Conservation (phyloP, 305 asterid genomes). For the Fraxinus ornus region DNA sequence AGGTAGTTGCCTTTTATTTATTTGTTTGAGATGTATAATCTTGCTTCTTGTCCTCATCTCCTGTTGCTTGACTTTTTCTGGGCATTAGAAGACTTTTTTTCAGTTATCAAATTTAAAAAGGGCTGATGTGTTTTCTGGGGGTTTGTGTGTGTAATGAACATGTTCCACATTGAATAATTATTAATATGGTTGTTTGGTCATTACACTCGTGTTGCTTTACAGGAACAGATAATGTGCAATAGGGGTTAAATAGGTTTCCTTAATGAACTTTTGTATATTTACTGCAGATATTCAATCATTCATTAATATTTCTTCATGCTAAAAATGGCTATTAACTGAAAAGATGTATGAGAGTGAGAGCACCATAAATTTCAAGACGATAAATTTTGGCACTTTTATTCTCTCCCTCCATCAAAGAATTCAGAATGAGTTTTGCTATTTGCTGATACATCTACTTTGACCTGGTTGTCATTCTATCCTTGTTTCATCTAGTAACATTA, state of each 20-base stretch:
- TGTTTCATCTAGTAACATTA: background rate
- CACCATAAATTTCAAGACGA: background rate
- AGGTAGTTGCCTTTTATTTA: background rate
- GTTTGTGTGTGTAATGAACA: background rate
- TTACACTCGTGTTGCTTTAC: background rate
- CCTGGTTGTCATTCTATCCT: background rate
- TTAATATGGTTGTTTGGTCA: background rate
- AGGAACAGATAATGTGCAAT: background rate
- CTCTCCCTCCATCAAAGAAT: background rate
- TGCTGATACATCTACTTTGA: background rate
- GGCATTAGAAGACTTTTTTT: background rate
- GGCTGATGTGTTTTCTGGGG: background rate
- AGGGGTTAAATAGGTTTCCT: background rate
- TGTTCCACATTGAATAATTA: background rate
- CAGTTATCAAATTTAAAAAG: background rate
- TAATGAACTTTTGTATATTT: background rate
- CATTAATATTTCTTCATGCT: background rate
- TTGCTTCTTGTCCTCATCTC: conserved; percentile 3
- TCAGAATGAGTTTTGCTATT: background rate
- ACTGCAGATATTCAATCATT: background rate
- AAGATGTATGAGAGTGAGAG: background rate
- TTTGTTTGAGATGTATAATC: conserved; percentile 1
- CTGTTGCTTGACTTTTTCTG: background rate
- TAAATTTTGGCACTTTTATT: background rate
- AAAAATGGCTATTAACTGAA: background rate